phyloP scores from a whole-genome alignment of 805 yeast genomes.

The Kluyveromyces wickerhamii region DNA sequence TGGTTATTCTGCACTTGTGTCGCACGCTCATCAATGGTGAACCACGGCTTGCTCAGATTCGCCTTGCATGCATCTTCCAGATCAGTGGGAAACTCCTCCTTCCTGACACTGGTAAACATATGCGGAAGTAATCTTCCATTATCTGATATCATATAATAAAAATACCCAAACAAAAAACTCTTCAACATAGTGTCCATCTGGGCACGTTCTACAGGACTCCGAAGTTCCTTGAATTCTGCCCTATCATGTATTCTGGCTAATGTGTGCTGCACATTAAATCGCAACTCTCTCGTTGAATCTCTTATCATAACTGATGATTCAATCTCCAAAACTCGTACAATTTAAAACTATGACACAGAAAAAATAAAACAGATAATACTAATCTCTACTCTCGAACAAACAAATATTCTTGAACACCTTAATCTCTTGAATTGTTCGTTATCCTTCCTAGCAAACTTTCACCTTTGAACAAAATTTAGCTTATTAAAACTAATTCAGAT shows the following conservation, averaged over 20 bases:
- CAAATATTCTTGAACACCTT: too few species aligned
- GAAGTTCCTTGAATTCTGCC: constrained; percentile 15
- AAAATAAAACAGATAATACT: too few species aligned
- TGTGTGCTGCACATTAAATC: constrained; percentile 11
- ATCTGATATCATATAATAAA: constrained; percentile 31
- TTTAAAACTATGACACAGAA: too few species aligned
- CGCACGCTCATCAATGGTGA: constrained; percentile 11
- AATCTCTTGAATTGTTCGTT: too few species aligned
- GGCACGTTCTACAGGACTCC: constrained; percentile 23
- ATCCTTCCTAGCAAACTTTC: too few species aligned
- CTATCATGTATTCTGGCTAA: constrained; percentile 17
- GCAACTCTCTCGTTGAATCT: too few species aligned
- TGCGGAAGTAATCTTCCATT: constrained; percentile 32
- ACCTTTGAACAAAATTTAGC: too few species aligned
- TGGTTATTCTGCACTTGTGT: constrained; percentile 32
- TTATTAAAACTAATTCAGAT: too few species aligned
- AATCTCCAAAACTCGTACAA: too few species aligned
- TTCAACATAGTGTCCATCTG: constrained; percentile 22
- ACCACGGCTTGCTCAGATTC: constrained; percentile 14
- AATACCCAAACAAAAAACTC: constrained; percentile 19
- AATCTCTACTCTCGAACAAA: too few species aligned
- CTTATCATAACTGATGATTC: too few species aligned
- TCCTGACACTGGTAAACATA: constrained; percentile 24
- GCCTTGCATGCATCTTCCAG: constrained; percentile 16
- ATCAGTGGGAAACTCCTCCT: constrained; percentile 14